Conservation (phyloP, 805 yeast species). For the Blastobotrys parvus region DNA sequence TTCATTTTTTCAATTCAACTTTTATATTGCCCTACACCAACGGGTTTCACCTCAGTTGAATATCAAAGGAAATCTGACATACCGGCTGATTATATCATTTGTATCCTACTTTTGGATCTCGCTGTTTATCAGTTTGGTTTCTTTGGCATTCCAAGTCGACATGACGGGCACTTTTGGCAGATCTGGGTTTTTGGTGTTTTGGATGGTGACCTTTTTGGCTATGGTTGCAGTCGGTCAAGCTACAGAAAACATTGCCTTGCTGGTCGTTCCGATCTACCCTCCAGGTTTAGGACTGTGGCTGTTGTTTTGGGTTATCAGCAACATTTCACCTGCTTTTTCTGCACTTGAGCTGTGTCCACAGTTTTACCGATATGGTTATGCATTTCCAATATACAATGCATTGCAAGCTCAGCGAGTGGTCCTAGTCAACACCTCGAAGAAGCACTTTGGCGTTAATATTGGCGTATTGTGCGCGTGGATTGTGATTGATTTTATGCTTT, state of each 20-base stretch:
- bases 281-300: constrained; percentile 67
- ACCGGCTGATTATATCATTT: constrained; percentile 44
- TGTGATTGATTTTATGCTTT: constrained; percentile 33
- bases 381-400: constrained; percentile 60
- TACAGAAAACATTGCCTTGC: constrained; percentile 53
- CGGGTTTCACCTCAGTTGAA: constrained; percentile 40
- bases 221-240: constrained; percentile 74
- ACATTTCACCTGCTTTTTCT: constrained; percentile 60
- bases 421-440: constrained; percentile 48
- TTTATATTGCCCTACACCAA: constrained; percentile 48
- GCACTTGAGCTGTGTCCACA: constrained; percentile 51
- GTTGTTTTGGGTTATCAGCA: constrained; percentile 58
- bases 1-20: constrained; percentile 60
- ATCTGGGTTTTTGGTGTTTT: constrained; percentile 64
- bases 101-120: constrained; percentile 49
- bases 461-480: constrained; percentile 58
- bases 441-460: constrained; percentile 48
- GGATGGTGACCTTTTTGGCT: constrained; percentile 61
- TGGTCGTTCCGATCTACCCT: constrained; percentile 46
- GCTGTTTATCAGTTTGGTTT: constrained; percentile 48
- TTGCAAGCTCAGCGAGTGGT: constrained; percentile 53
- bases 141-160: constrained; percentile 61
- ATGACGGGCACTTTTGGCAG: constrained; percentile 51
- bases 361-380: constrained; percentile 60
- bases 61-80: constrained; percentile 39